These are phyloP conservation scores for Zea mays DNA, from an alignment of 176 grass and related monocot species.

Conservation along the genomic window Zm-B73-REFERENCE-NAM-5.0 NC_050096.1:241651501-241652000, in stretches of 20 bases:
- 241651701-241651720: conserved; percentile 95
- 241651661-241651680: conserved; percentile 90
- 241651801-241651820: background rate
- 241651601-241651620: conserved; percentile 2
- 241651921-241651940: conserved; percentile 42
- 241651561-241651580: conserved; percentile 31
- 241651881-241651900: conserved; percentile 99
- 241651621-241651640: conserved; percentile 20
- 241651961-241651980: background rate
- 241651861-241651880: conserved; percentile 97
- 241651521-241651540: background rate
- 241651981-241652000: background rate
- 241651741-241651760: conserved; percentile 97
- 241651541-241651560: background rate
- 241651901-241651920: conserved; percentile 99
- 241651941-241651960: conserved; percentile 17
- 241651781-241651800: background rate
- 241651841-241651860: conserved; percentile 13
- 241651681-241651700: conserved; percentile 94
- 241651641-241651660: conserved; percentile 99
- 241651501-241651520: conserved; percentile 12
- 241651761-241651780: conserved; percentile 82
- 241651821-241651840: background rate
- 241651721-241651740: conserved; percentile 89
- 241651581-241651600: background rate